Conservation (phyloP, 2,329 filamentous ascomycete species). For the Bipolaris victoriae region DNA sequence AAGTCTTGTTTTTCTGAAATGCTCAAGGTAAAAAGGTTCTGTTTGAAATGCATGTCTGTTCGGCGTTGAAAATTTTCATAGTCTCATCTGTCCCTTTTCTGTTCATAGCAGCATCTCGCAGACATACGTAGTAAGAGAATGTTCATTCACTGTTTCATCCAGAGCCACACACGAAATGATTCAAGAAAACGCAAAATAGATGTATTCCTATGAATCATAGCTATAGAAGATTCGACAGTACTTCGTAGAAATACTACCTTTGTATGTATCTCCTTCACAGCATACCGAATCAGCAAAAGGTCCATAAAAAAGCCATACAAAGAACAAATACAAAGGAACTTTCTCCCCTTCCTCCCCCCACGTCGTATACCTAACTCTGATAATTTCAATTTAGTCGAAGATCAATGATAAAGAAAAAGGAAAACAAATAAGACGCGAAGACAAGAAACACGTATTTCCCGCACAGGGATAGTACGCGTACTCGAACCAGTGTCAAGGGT, state of each 20-base stretch:
- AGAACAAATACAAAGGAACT: not conserved
- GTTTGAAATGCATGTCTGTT: no score
- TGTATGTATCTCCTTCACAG: not conserved
- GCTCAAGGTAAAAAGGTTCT: no score
- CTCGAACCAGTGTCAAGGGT: not conserved
- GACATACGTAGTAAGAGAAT: not conserved
- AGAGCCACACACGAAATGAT: not conserved
- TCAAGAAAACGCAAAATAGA: not conserved
- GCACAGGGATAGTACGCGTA: not conserved
- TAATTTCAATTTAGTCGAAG: conserved; percentile 7
- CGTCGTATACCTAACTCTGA: not conserved
- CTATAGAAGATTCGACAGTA: not conserved
- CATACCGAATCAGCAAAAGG: not conserved
- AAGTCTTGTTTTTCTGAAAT: no score
- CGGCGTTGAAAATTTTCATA: no score
- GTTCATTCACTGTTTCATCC: not conserved
- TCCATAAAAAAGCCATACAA: not conserved
- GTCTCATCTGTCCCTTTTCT: no score
- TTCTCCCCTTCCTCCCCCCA: not conserved
- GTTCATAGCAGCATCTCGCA: not conserved
- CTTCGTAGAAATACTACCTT: not conserved
- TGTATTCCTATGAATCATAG: conserved; percentile 1
- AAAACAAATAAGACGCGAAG: not conserved
- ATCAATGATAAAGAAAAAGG: not conserved
- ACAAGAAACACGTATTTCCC: not conserved